Evolutionary conservation across 768 basidiomycete genomes (phyloP).

Genomic region (Exidia glandulosa): DNA sequence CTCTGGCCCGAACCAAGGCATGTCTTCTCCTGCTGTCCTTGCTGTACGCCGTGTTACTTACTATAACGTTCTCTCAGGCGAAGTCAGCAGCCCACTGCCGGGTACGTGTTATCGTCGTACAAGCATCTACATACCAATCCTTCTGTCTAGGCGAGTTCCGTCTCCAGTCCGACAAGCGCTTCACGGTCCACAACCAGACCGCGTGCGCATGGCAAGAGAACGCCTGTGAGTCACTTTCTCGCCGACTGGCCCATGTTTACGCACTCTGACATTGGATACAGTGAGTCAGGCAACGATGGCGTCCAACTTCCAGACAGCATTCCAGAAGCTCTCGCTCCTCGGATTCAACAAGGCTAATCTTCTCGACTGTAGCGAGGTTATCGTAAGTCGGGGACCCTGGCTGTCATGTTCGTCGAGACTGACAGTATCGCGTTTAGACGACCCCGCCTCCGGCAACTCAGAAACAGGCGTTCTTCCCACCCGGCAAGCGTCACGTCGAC

Average conservation of each 20-base stretch:
- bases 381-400: conserved; percentile 9
- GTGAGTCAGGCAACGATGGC: conserved; percentile 25
- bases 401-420: too few relatives aligned
- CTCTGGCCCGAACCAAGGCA: conserved; percentile 25
- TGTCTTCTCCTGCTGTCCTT: conserved; percentile 5
- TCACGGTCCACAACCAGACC: conserved; percentile 26
- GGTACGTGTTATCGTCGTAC: too few relatives aligned
- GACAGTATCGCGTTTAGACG: background rate
- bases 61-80: background rate
- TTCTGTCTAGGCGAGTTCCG: conserved; percentile 28
- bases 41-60: background rate
- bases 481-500: background rate
- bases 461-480: background rate
- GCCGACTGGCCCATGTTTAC: background rate
- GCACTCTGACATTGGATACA: background rate
- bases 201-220: conserved; percentile 38
- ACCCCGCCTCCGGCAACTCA: background rate
- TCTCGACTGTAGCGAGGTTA: conserved; percentile 36
- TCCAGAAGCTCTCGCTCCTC: conserved; percentile 32
- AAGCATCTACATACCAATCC: conserved; percentile 26
- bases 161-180: conserved; percentile 29
- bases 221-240: conserved; percentile 13
- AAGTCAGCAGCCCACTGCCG: background rate
- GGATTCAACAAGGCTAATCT: conserved; percentile 28
- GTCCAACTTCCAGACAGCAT: conserved; percentile 27